These are phyloP conservation scores for Hygrophila difformis DNA, from an alignment of 257 asterid species.

Conservation along the genomic window DNA sequence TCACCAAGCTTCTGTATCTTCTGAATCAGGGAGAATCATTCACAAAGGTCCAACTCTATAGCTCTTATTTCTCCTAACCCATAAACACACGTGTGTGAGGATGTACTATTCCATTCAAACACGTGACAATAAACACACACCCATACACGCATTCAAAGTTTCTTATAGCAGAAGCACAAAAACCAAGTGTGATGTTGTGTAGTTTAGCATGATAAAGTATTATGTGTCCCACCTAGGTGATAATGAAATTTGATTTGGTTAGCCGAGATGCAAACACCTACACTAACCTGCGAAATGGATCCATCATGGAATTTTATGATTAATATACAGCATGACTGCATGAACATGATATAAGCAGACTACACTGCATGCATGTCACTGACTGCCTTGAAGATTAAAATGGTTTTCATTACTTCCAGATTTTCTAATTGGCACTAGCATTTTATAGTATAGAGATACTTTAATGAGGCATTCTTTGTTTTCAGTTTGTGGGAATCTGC, in stretches of 20 bases:
- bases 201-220: not conserved
- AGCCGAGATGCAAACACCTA: not conserved
- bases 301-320: not conserved
- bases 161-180: not conserved
- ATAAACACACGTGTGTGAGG: not conserved
- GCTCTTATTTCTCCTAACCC: slow-evolving; percentile 11
- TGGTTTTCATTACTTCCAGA: not conserved
- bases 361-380: not conserved
- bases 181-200: not conserved
- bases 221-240: not conserved
- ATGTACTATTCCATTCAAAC: not conserved
- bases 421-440: not conserved
- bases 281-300: not conserved
- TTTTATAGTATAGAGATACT: no score
- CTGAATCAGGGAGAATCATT: slow-evolving; percentile 95
- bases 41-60: slow-evolving; percentile 51
- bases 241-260: not conserved
- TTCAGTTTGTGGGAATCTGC: not conserved
- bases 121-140: not conserved
- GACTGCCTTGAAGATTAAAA: not conserved
- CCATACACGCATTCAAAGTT: not conserved
- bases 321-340: not conserved
- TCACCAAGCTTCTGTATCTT: slow-evolving; percentile 92
- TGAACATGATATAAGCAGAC: not conserved
- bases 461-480: no score